Evolutionary conservation across 768 basidiomycete species (phyloP), one percentile per base, ranked within the genome.

Genomic region (Collybia sordida): DNA sequence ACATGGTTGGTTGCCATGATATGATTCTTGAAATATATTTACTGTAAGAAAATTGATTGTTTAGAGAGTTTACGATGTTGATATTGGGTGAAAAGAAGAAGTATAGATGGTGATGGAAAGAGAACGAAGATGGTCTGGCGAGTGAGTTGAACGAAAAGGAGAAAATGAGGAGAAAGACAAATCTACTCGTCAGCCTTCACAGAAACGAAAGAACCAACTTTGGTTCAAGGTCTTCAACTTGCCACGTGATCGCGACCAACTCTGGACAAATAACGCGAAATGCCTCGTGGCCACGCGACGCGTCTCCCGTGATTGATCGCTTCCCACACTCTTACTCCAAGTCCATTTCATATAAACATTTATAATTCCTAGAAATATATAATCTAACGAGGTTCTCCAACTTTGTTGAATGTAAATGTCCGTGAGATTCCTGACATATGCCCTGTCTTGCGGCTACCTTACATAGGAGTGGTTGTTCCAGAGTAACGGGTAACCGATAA

Each of bases 1-100:
- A 64, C 64, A 63, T 79, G 72, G 73, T 77, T 83, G 60, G 73
- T 81, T 62, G 83, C 79, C 82, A 87, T 86, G 55, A 63, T 66
- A 66, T 66, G 60, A 47, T 50, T 42, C 42, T 53, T 43, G 18
- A 51, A 50, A 52, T 49, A 60, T 64, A 58, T 58, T 39, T 57
- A 60, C 56, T 44, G 57, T 53, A 58, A 61, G 49, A 55, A 59
- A 59, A 61, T 53, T 47, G 57, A 53, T 53, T 57, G 47, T 46
- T 54, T 53, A 58, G 49, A 52, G 53, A 25, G 41, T 51, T 35
- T 22, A 22, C 45, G 54, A 50, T 52, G 57, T 52, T 51, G 50
- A 48, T 56, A 55, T 52, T 50, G 53, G 55, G 38, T 57, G 56
- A 61, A 63, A 56, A 54, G 61, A 59, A 51, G 67, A 69, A 64